Evolutionary conservation across 495 filamentous ascomycete species (phyloP).

Genomic region (Chaetomium cochliodes): DNA sequence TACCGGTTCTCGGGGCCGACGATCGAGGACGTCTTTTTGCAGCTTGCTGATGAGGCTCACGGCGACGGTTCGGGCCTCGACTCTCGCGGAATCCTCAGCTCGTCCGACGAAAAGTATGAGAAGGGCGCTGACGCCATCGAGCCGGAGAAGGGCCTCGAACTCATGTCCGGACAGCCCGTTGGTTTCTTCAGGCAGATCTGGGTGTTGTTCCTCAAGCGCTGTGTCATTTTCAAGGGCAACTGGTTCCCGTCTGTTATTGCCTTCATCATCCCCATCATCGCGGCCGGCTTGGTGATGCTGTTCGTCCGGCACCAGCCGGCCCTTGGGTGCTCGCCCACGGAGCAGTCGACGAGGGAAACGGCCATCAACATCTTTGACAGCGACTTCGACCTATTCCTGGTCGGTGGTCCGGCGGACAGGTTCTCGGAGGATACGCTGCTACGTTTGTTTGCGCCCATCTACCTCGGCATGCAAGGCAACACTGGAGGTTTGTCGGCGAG

Average conservation of each 20-base stretch:
- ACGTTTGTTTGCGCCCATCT: slow-evolving; percentile 47
- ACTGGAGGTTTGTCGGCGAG: slow-evolving; percentile 15
- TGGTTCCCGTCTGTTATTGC: slow-evolving; percentile 71
- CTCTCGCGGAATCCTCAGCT: slow-evolving; percentile 20
- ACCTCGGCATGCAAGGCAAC: slow-evolving; percentile 23
- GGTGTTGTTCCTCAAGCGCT: slow-evolving; percentile 74
- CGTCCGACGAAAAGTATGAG: slow-evolving; percentile 31
- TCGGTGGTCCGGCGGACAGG: slow-evolving; percentile 59
- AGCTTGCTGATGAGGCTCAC: slow-evolving; percentile 68
- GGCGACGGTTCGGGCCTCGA: slow-evolving; percentile 32
- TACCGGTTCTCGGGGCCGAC: slow-evolving; percentile 80
- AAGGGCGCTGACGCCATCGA: slow-evolving; percentile 26
- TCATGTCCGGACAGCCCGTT: slow-evolving; percentile 66
- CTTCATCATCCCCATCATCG: slow-evolving; percentile 70
- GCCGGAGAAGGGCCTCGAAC: slow-evolving; percentile 47
- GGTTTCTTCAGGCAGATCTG: slow-evolving; percentile 62
- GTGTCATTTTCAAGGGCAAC: slow-evolving; percentile 72
- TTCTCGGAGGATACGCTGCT: slow-evolving; percentile 45
- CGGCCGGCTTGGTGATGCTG: slow-evolving; percentile 70
- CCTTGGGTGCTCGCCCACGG: slow-evolving; percentile 57
- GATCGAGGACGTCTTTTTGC: slow-evolving; percentile 84
- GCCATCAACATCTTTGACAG: slow-evolving; percentile 38
- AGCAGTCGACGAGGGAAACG: slow-evolving; percentile 31
- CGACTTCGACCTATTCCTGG: slow-evolving; percentile 46
- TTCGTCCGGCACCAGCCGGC: slow-evolving; percentile 60